Conservation (phyloP, 2,329 filamentous ascomycete species). For the Simplicillium sp. region DNA sequence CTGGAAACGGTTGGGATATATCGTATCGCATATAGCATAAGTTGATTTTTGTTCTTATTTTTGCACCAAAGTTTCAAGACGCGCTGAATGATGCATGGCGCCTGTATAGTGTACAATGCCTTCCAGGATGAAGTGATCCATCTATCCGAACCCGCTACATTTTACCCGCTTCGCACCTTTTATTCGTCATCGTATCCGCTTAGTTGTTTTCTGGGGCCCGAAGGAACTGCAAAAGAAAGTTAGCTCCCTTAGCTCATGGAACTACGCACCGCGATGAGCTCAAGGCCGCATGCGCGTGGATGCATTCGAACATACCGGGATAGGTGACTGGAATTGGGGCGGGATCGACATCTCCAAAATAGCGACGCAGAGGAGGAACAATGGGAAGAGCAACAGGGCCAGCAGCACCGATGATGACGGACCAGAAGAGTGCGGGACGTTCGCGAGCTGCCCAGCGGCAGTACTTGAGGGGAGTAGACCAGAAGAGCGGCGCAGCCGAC, state of each 20-base stretch:
- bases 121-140: no score
- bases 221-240: conserved; percentile 35
- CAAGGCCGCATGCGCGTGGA: no score
- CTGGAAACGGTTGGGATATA: background rate
- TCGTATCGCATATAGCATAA: background rate
- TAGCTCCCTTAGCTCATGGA: no score
- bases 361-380: conserved; percentile 64
- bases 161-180: conserved; percentile 5
- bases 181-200: conserved; percentile 51
- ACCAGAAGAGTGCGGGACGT: conserved; percentile 88
- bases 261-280: no score
- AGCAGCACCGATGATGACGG: conserved; percentile 59
- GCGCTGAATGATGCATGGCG: background rate
- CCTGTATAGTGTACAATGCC: no score
- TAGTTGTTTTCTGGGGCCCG: conserved; percentile 48
- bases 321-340: conserved; percentile 78
- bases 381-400: conserved; percentile 63
- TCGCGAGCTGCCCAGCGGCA: conserved; percentile 79
- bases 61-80: background rate
- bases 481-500: conserved; percentile 66
- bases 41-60: background rate
- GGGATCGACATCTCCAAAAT: conserved; percentile 65
- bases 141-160: background rate
- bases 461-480: conserved; percentile 74
- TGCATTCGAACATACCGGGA: conserved; percentile 59